Conservation (phyloP, 2,329 filamentous ascomycete species). For the Fusarium veterinarium region DNA sequence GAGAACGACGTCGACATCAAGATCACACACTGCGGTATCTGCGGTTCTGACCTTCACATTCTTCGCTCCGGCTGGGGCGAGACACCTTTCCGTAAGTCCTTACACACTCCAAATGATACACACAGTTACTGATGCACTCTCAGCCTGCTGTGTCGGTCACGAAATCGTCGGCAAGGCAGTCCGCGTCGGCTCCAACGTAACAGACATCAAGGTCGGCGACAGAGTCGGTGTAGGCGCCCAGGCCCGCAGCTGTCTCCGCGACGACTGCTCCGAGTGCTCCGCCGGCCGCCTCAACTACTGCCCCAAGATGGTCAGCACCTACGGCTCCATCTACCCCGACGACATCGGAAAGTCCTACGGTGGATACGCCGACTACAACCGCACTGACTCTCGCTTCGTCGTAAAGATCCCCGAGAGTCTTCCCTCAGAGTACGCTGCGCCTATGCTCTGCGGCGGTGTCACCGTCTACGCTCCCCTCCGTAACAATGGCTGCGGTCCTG, state of each 20-base stretch:
- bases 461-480: constrained; percentile 72
- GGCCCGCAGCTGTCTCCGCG: constrained; percentile 62
- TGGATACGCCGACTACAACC: constrained; percentile 55
- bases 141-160: constrained; percentile 68
- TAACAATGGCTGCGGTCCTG: constrained; percentile 71
- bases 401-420: constrained; percentile 58
- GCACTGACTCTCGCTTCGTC: constrained; percentile 56
- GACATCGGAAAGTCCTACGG: constrained; percentile 57
- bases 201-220: constrained; percentile 68
- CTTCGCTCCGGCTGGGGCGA: constrained; percentile 63
- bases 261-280: constrained; percentile 56
- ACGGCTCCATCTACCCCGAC: constrained; percentile 62
- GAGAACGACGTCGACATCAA: constrained; percentile 73
- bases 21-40: constrained; percentile 73
- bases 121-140: constrained; percentile 12
- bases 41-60: constrained; percentile 69
- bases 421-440: constrained; percentile 58
- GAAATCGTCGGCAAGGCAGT: constrained; percentile 72
- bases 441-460: constrained; percentile 77
- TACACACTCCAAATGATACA: neutral
- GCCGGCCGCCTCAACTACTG: constrained; percentile 57
- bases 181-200: constrained; percentile 62
- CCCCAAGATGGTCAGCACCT: constrained; percentile 59
- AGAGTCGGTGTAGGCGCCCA: constrained; percentile 73
- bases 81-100: constrained; percentile 54